These are phyloP conservation scores for Posidonia oceanica DNA, from an alignment of 116 monocot genomes.

Conservation along the genomic window DNA sequence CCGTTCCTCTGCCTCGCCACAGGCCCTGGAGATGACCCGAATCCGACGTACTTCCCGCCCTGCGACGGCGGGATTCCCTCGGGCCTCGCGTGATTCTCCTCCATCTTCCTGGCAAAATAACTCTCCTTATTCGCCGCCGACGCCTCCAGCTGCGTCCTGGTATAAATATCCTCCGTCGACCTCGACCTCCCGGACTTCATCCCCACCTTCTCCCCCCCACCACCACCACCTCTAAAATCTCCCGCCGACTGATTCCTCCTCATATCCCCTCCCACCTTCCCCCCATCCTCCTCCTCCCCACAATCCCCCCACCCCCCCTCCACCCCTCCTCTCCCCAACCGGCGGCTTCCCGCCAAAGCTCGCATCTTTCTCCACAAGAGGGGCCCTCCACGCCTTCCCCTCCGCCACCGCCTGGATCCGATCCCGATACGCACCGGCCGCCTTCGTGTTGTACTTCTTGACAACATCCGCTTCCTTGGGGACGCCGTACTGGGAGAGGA, in stretches of 20 bases:
- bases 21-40: conserved; percentile 48
- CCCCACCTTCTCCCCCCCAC: conserved; percentile 7
- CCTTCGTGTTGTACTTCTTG: conserved; percentile 64
- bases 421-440: conserved; percentile 55
- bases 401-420: conserved; percentile 62
- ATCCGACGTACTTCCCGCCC: conserved; percentile 87
- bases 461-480: conserved; percentile 52
- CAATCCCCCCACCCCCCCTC: conserved; percentile 57
- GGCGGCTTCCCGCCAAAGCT: conserved; percentile 15
- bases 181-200: conserved; percentile 30
- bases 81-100: conserved; percentile 53
- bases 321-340: conserved; percentile 15
- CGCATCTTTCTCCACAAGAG: conserved; percentile 43
- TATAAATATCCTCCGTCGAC: conserved; percentile 63
- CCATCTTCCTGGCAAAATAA: conserved; percentile 67
- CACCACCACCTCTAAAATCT: conserved; percentile 21
- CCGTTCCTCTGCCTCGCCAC: conserved; percentile 14
- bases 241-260: conserved; percentile 62
- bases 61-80: conserved; percentile 78
- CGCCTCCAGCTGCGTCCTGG: conserved; percentile 42
- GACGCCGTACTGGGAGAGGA: conserved; percentile 49
- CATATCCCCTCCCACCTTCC: conserved; percentile 15
- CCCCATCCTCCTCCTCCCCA: conserved; percentile 28
- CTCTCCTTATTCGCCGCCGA: conserved; percentile 55
- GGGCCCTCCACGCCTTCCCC: conserved; percentile 42